These are phyloP conservation scores for Ogataea ganodermae DNA, from an alignment of 805 yeast genomes.

Conservation along the genomic window DNA sequence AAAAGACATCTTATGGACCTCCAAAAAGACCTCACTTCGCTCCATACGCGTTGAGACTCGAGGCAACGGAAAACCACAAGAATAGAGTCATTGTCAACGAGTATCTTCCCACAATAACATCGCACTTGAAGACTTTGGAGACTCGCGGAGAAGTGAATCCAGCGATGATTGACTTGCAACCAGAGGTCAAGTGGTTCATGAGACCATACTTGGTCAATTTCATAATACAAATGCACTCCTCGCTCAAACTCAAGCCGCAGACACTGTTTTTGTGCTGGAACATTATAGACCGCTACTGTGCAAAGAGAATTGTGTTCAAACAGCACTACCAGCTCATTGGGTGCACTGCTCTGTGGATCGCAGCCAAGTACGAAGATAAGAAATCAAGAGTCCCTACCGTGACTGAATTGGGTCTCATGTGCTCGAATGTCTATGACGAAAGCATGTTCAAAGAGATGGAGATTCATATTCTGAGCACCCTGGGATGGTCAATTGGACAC, in stretches of 20 bases:
- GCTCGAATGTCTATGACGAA: constrained; percentile 57
- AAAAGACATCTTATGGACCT: constrained; percentile 35
- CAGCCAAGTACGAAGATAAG: constrained; percentile 75
- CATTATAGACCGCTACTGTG: constrained; percentile 87
- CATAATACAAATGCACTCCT: constrained; percentile 64
- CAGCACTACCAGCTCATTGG: constrained; percentile 91
- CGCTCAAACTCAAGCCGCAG: constrained; percentile 61
- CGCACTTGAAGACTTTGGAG: constrained; percentile 44
- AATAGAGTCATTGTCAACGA: constrained; percentile 46
- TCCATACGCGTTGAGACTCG: constrained; percentile 46
- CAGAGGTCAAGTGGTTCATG: constrained; percentile 74
- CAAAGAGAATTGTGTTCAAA: constrained; percentile 78
- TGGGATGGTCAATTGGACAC: constrained; percentile 45
- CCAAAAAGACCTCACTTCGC: constrained; percentile 32
- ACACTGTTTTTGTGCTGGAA: constrained; percentile 70
- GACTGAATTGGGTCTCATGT: constrained; percentile 54
- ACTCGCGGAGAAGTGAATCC: constrained; percentile 43
- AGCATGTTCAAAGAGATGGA: constrained; percentile 50
- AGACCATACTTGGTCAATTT: constrained; percentile 80
- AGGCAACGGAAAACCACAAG: constrained; percentile 47
- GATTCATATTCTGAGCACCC: constrained; percentile 41
- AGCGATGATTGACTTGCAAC: constrained; percentile 76
- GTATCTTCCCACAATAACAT: constrained; percentile 42
- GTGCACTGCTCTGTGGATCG: constrained; percentile 90
- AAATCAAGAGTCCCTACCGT: constrained; percentile 59